Evolutionary conservation across 306 rosid species (phyloP).

Genomic region (Gastrolobium bilobum): DNA sequence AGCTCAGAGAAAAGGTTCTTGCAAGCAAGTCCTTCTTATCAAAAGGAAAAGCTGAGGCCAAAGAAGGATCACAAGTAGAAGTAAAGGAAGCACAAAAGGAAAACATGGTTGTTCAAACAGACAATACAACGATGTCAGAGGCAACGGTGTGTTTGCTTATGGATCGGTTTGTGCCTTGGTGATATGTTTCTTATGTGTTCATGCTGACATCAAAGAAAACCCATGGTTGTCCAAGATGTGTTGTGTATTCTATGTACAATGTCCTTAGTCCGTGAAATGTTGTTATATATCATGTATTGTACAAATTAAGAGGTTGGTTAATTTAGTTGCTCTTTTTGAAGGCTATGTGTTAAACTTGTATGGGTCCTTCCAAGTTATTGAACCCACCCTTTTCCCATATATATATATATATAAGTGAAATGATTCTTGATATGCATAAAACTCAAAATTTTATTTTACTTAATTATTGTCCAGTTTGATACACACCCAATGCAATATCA

Average conservation of each 20-base stretch:
- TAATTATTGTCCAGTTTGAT: not conserved
- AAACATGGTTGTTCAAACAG: slow-evolving; percentile 27
- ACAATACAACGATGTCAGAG: slow-evolving; percentile 66
- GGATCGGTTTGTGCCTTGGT: slow-evolving; percentile 90
- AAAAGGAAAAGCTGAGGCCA: slow-evolving; percentile 33
- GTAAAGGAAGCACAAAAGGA: slow-evolving; percentile 36
- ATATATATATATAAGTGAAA: not conserved
- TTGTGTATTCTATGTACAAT: slow-evolving; percentile 4
- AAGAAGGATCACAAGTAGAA: slow-evolving; percentile 48
- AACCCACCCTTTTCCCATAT: not conserved
- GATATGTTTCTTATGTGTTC: slow-evolving; percentile 23
- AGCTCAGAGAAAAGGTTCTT: slow-evolving; percentile 64
- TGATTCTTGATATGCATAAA: not conserved
- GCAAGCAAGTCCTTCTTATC: slow-evolving; percentile 43
- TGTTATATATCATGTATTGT: not conserved
- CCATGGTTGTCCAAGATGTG: not conserved
- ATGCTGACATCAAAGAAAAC: not conserved
- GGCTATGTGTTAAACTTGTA: slow-evolving; percentile 1
- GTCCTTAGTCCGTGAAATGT: not conserved
- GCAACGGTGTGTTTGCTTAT: slow-evolving; percentile 75
- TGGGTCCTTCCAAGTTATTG: not conserved
- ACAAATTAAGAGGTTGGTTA: not conserved
- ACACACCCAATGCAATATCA: not conserved
- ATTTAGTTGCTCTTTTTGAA: not conserved
- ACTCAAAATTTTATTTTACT: not conserved